Conservation (phyloP, 306 rosid genomes). For the Crotalaria pallida region DNA sequence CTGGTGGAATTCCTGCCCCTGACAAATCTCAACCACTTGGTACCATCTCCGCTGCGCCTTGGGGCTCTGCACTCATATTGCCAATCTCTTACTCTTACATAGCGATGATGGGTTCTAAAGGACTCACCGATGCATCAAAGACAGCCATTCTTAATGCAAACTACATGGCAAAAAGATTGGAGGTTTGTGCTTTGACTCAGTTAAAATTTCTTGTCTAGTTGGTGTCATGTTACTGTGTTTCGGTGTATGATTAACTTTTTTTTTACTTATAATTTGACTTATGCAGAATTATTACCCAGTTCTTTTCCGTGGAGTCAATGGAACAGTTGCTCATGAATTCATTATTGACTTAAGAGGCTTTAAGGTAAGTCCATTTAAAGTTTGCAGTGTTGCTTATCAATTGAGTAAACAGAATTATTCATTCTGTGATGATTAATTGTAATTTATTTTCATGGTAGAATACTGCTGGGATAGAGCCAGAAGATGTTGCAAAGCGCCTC, state of each 20-base stretch:
- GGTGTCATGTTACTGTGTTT: neutral
- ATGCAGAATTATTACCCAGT: conserved; percentile 69
- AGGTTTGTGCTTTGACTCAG: conserved; percentile 46
- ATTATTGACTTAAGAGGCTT: conserved; percentile 93
- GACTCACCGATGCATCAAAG: conserved; percentile 94
- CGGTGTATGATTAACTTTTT: conserved; percentile 11
- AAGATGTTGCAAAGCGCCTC: conserved; percentile 95
- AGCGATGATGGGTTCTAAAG: conserved; percentile 99
- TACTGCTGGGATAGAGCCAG: conserved; percentile 93
- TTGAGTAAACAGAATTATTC: neutral
- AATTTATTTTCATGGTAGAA: conserved; percentile 37
- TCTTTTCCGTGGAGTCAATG: conserved; percentile 98
- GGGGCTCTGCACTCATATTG: conserved; percentile 99
- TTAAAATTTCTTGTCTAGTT: neutral
- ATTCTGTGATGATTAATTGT: conserved; percentile 20
- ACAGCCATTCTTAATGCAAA: conserved; percentile 95
- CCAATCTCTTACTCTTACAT: conserved; percentile 96
- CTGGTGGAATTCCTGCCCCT: conserved; percentile 93
- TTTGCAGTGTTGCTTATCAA: neutral
- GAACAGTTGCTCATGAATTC: conserved; percentile 94
- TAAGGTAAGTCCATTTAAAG: conserved; percentile 52
- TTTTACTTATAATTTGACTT: conserved; percentile 18
- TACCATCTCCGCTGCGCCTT: conserved; percentile 95
- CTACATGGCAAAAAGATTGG: conserved; percentile 97
- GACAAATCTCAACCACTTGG: conserved; percentile 83